Percentiles rank a stretch among this genome's conserved stretches.
These are phyloP conservation scores for Musa troglodytarum DNA, from an alignment of 176 grass and related monocot species.

Conservation along the genomic window DNA sequence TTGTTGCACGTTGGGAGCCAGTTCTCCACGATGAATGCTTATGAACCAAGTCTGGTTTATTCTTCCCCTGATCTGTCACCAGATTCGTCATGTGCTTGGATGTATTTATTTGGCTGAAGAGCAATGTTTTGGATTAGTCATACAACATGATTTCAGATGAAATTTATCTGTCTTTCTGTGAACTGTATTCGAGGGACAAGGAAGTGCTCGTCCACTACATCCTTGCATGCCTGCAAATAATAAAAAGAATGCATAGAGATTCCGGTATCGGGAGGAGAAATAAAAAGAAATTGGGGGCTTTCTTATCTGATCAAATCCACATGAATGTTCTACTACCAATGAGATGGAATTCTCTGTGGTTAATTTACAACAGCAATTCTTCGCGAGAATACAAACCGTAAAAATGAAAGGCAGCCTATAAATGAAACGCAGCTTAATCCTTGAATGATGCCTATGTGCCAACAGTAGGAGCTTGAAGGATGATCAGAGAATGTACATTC, in stretches of 20 bases:
- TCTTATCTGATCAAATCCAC: not conserved
- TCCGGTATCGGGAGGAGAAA: not conserved
- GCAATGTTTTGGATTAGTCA: too few relatives aligned
- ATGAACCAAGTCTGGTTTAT: too few relatives aligned
- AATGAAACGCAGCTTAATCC: slow-evolving; percentile 54
- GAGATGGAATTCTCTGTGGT: not conserved
- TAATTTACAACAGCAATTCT: slow-evolving; percentile 27
- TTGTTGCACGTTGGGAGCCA: too few relatives aligned
- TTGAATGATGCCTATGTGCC: too few relatives aligned
- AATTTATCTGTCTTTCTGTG: too few relatives aligned
- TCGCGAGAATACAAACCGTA: slow-evolving; percentile 33
- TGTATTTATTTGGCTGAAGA: too few relatives aligned
- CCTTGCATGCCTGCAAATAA: too few relatives aligned
- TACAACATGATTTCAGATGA: too few relatives aligned
- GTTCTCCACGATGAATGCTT: too few relatives aligned
- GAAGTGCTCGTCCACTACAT: not conserved
- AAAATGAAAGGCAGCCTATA: slow-evolving; percentile 56
- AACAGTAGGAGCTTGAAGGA: not conserved
- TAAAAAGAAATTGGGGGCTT: too few relatives aligned
- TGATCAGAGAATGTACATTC: slow-evolving; percentile 47
- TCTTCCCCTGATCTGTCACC: too few relatives aligned
- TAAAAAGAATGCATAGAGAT: not conserved
- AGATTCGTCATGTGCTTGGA: too few relatives aligned
- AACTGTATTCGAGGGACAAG: not conserved
- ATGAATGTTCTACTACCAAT: not conserved